Percentiles rank a stretch among this genome's conserved stretches.
phyloP scores from a whole-genome alignment of 306 rosid species.

The Oxytropis ochrocephala region DNA sequence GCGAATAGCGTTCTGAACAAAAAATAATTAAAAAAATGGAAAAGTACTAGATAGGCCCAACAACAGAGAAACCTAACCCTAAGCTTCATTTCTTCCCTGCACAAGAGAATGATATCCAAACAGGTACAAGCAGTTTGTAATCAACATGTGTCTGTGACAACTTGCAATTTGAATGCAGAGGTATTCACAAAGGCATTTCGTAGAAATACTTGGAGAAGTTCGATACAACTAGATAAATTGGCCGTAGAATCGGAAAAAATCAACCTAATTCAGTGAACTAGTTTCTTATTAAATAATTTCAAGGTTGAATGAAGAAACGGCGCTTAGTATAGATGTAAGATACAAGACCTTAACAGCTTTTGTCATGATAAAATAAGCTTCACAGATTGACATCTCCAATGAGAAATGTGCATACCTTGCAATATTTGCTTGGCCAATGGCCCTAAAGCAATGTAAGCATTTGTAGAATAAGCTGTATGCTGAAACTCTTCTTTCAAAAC shows the following conservation, averaged over 20 bases:
- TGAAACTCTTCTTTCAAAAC: constrained; percentile 93
- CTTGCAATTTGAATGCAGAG: neutral
- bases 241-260: constrained; percentile 1
- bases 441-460: constrained; percentile 70
- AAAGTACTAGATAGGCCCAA: too few relatives aligned
- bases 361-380: constrained; percentile 6
- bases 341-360: neutral
- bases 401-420: constrained; percentile 48
- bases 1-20: too few relatives aligned
- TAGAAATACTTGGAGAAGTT: neutral
- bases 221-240: neutral
- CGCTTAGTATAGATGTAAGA: neutral
- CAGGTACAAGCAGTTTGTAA: neutral
- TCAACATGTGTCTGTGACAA: constrained; percentile 2
- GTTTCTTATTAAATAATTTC: neutral
- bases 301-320: constrained; percentile 11
- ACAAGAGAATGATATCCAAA: constrained; percentile 2
- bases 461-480: constrained; percentile 87
- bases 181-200: constrained; percentile 3
- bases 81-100: constrained; percentile 67
- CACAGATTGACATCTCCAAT: neutral
- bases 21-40: too few relatives aligned
- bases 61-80: too few relatives aligned
- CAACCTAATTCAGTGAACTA: neutral
- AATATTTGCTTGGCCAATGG: constrained; percentile 66